Evolutionary conservation across 78 protist species (phyloP).

Genomic region (Dictyostelium intermedium): DNA sequence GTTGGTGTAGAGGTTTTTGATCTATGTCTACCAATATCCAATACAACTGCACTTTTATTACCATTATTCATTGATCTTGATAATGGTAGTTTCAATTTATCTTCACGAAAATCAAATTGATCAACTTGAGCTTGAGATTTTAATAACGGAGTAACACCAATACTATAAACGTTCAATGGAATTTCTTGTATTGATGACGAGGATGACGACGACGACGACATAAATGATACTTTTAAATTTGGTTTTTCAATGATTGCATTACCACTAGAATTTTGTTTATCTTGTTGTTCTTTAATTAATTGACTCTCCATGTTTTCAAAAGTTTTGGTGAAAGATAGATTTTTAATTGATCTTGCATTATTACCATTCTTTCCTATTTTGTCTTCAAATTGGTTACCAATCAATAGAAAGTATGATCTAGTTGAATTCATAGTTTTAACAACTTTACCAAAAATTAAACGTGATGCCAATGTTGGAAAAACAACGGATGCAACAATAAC

Average conservation of each 20-base stretch:
- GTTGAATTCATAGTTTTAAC: constrained; percentile 11
- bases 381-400: constrained; percentile 38
- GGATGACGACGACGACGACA: background rate
- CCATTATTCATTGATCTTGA: background rate
- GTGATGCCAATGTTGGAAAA: constrained; percentile 18
- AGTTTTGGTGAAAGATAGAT: background rate
- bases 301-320: background rate
- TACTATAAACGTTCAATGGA: background rate
- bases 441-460: constrained; percentile 4
- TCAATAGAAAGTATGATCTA: background rate
- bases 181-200: background rate
- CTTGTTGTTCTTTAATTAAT: background rate
- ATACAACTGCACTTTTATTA: background rate
- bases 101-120: background rate
- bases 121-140: background rate
- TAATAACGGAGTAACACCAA: background rate
- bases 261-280: background rate
- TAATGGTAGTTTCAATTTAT: constrained; percentile 3
- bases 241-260: background rate
- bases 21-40: constrained; percentile 3
- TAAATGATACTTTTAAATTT: background rate
- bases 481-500: background rate
- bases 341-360: background rate
- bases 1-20: background rate
- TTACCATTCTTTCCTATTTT: background rate